Evolutionary conservation across 371 early-diverging fungal genomes (phyloP).

Genomic region (Actinomortierella ambigua): DNA sequence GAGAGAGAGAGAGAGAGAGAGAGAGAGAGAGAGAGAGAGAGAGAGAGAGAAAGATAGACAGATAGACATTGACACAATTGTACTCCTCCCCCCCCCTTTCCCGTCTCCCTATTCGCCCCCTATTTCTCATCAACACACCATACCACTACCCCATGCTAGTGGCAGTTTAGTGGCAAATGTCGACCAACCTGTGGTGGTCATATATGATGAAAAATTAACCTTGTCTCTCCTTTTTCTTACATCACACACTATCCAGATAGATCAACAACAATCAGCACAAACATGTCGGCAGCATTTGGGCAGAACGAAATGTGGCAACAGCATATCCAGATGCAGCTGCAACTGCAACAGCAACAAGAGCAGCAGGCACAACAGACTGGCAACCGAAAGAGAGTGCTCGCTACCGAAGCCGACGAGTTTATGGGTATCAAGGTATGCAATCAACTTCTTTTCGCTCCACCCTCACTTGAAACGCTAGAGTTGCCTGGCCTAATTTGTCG

Average conservation of each 20-base stretch:
- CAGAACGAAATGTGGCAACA: constrained; percentile 10
- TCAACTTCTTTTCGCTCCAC: not conserved
- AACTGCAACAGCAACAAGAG: constrained; percentile 20
- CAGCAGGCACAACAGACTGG: constrained; percentile 3
- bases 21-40: not conserved
- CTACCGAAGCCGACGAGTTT: constrained; percentile 24
- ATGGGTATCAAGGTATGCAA: constrained; percentile 26
- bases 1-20: constrained; percentile 2
- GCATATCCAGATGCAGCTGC: constrained; percentile 3
- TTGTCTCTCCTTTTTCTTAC: constrained; percentile 8
- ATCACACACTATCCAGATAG: not conserved
- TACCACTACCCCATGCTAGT: not conserved
- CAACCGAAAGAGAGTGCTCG: constrained; percentile 23
- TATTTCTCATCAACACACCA: not conserved
- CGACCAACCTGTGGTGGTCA: too few species aligned
- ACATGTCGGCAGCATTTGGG: constrained; percentile 13
- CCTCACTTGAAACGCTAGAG: too few species aligned
- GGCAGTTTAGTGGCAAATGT: too few species aligned
- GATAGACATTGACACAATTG: not conserved
- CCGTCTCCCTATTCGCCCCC: not conserved
- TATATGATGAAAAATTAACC: too few species aligned
- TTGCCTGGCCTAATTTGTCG: too few species aligned
- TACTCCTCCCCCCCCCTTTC: not conserved
- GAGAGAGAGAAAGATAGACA: not conserved
- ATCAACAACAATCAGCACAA: constrained; percentile 2